Evolutionary conservation across 805 yeast species (phyloP), one percentile per base, ranked within the genome.

Genomic region (Schwanniomyces pseudopolymorphus): DNA sequence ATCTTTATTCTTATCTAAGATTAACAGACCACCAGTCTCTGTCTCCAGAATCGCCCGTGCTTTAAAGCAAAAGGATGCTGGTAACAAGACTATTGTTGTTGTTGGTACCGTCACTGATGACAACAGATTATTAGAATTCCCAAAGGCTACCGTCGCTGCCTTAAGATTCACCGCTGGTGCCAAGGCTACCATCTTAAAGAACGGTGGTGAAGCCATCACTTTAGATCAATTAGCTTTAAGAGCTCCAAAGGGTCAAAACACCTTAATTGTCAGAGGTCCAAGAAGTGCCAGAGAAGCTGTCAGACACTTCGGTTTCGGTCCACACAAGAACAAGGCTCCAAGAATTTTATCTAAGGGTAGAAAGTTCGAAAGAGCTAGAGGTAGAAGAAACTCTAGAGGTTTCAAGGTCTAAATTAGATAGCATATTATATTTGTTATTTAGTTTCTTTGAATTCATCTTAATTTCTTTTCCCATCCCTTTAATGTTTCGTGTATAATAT

Each of bases 341-440:
- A 90, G 95, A 83, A 85, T 94, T 78, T 69, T 78, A 71, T 92
- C 98, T 57, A 90, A 82, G 77, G 99, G 99, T 78, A 94, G 98
- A 87, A 94, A 94, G 83, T 94, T 94, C 86, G 99, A 94, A 86
- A 90, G 94, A 81, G 99, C 97, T 70, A 94, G 99, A 89, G 99
- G 99, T 86, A 95, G 87, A 80, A 85, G 99, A 83, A 86, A 83
- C 77, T 91, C 98, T 64, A 90, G 95, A 86, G 99, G 96, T 83
- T 94, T 94, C 99, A 94, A 94, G 88, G 99, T 94, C 81, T 94
- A 92, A 89, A 63, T 56, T 53, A 48, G 47, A 33, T 42, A 39
- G 37, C 39, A 26, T 40, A n/a, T 11, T 36, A 19, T 38, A 38
- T 38, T n/a, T 38, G 40, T 22, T 20, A 36, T 36, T 43, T 45